phyloP scores from a whole-genome alignment of 352 stramenopile species.

The Phytophthora hibernalis region DNA sequence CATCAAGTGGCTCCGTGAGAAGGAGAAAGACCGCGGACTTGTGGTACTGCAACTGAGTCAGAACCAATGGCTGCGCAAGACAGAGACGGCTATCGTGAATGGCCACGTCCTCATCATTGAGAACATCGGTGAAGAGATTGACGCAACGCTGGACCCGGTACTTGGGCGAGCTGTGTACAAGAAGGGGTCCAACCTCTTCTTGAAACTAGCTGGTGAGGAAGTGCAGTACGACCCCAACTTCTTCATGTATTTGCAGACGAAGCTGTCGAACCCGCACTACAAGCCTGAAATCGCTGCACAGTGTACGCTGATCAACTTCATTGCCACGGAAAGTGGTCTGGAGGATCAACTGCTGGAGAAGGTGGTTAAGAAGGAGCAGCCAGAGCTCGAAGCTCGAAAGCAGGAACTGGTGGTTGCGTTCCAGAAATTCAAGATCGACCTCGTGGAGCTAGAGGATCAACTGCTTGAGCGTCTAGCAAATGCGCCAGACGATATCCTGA shows the following conservation, averaged over 20 bases:
- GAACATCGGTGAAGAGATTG: constrained; percentile 97
- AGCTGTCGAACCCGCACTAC: constrained; percentile 97
- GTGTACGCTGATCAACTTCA: constrained; percentile 98
- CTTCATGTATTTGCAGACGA: constrained; percentile 97
- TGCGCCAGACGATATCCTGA: constrained; percentile 96
- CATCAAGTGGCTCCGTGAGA: constrained; percentile 98
- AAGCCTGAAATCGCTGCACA: constrained; percentile 97
- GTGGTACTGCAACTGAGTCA: constrained; percentile 96
- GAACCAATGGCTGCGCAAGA: constrained; percentile 96
- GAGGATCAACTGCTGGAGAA: constrained; percentile 97
- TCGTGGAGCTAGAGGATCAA: constrained; percentile 97
- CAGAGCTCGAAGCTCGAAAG: constrained; percentile 95
- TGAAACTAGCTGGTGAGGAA: constrained; percentile 96
- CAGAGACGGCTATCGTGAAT: constrained; percentile 95
- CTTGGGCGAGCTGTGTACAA: constrained; percentile 96
- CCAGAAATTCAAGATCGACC: constrained; percentile 96
- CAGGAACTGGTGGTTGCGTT: constrained; percentile 93
- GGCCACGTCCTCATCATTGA: constrained; percentile 97
- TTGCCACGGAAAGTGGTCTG: constrained; percentile 95
- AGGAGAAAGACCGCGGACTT: constrained; percentile 93
- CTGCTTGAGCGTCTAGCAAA: constrained; percentile 96
- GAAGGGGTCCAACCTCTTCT: constrained; percentile 94
- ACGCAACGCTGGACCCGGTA: constrained; percentile 96
- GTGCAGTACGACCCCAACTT: constrained; percentile 97
- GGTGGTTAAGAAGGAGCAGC: constrained; percentile 95